Evolutionary conservation across 306 rosid species (phyloP), one percentile per base, ranked within the genome.

Genomic region (Spatholobus suberectus): DNA sequence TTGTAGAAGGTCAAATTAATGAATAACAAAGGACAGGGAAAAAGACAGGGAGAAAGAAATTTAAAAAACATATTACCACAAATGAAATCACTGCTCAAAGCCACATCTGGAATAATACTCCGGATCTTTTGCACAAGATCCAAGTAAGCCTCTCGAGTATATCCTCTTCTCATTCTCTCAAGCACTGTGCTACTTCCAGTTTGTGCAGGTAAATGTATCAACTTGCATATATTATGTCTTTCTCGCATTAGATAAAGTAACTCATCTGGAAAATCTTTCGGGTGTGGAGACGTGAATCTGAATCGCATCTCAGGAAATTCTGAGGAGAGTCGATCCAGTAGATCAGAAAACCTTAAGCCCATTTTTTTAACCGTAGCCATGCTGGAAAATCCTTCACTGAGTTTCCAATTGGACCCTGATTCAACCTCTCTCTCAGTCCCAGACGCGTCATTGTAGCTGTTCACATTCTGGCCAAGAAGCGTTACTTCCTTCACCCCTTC

Each of bases 281-380:
- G 99, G 84, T 94, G 99, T 7, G 99, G 98, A 73, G 98, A 96
- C 4, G 99, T 96, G 89, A 89, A 96, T 96, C 99, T 89, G 87
- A 96, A 96, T 63, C 99, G 95, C 92, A 96, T 94, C 85, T 94
- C 99, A 70, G 98, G 99, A 87, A 85, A 94, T 85, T 96, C 94
- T 17, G 51, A 54, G 73, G 98, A 94, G 76, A 96, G 94, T 43
- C 92, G 89, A 74, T 96, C 95, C 67, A 96, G 88, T 69, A 96
- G 97, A 88, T 94, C 96, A 83, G 96, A 78, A 85, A 96, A 96
- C 73, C 99, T 94, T 44, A 85, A 91, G 66, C 99, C 99, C 84
- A 92, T 89, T n/a, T 87, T 91, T 79, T 90, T 96, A 34, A 94
- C 95, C 91, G 90, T 96, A 38, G 88, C 80, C 43, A 49, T 84